Conservation (phyloP, 257 asterid genomes). For the Eucommia ulmoides region DNA sequence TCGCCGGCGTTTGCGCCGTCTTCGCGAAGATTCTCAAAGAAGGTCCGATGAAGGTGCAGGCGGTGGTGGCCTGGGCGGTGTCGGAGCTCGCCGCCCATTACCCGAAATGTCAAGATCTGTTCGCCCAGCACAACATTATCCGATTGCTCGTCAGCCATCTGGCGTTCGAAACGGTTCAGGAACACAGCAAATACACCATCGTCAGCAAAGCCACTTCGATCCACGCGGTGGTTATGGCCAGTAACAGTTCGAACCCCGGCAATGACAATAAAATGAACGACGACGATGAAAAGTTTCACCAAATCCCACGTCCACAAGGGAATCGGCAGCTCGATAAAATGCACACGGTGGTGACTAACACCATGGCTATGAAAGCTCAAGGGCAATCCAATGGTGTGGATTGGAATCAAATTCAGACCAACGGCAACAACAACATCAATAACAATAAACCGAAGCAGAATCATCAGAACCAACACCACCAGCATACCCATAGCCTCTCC, state of each 20-base stretch:
- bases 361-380: constrained; percentile 14
- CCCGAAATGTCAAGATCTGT: constrained; percentile 53
- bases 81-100: constrained; percentile 47
- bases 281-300: constrained; percentile 9
- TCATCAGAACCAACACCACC: constrained; percentile 11
- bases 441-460: constrained; percentile 8
- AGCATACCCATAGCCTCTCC: constrained; percentile 8
- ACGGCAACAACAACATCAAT: constrained; percentile 1
- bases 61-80: constrained; percentile 66
- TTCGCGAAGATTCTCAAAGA: constrained; percentile 59
- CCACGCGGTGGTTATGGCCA: constrained; percentile 58
- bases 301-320: constrained; percentile 11
- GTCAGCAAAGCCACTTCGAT: constrained; percentile 56
- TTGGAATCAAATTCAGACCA: constrained; percentile 5
- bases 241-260: constrained; percentile 10
- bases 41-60: constrained; percentile 61
- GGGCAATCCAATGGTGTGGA: constrained; percentile 1
- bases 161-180: constrained; percentile 58
- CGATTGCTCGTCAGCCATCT: constrained; percentile 50
- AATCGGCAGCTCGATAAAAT: constrained; percentile 10
- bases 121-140: constrained; percentile 48
- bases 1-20: constrained; percentile 49
- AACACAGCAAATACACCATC: constrained; percentile 54
- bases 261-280: constrained; percentile 11
- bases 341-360: constrained; percentile 14